A percentile compares a stretch with the other conserved stretches of the same genome.
Conservation (phyloP, 305 asterid genomes). For the Solanum hybrid region DNA sequence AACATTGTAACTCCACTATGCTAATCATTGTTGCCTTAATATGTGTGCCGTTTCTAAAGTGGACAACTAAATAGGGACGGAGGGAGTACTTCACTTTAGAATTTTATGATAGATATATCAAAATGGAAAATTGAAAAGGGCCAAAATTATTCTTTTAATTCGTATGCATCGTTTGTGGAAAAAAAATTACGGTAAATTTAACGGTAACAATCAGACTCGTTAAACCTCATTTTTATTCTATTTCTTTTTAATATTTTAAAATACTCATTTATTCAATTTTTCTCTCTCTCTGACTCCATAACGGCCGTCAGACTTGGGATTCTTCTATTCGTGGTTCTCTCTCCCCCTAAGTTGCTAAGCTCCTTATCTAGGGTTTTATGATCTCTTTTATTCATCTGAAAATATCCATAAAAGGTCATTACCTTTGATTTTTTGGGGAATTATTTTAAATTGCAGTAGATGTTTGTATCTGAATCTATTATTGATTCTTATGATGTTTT, state of each 20-base stretch:
- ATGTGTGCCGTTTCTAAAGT: too few species aligned
- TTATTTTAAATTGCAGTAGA: background rate
- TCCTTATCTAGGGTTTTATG: background rate
- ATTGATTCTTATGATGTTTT: background rate
- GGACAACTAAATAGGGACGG: too few species aligned
- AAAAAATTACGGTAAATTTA: too few species aligned
- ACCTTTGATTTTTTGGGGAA: background rate
- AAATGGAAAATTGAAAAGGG: background rate
- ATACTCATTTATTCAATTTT: too few species aligned
- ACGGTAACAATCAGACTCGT: background rate
- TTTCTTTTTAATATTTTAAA: background rate
- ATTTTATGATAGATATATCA: background rate
- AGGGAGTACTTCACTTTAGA: background rate
- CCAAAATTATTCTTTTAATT: too few species aligned
- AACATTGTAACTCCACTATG: too few species aligned
- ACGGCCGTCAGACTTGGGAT: too few species aligned
- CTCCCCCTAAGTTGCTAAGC: background rate
- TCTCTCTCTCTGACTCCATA: background rate
- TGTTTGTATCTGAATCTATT: background rate
- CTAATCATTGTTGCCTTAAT: too few species aligned
- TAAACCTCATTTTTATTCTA: too few species aligned
- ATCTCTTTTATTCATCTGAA: background rate
- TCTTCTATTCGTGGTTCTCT: background rate
- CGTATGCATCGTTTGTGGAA: background rate
- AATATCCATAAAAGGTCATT: background rate